Evolutionary conservation across 768 basidiomycete species (phyloP).

Genomic region (Xerocomellus amylosporus): DNA sequence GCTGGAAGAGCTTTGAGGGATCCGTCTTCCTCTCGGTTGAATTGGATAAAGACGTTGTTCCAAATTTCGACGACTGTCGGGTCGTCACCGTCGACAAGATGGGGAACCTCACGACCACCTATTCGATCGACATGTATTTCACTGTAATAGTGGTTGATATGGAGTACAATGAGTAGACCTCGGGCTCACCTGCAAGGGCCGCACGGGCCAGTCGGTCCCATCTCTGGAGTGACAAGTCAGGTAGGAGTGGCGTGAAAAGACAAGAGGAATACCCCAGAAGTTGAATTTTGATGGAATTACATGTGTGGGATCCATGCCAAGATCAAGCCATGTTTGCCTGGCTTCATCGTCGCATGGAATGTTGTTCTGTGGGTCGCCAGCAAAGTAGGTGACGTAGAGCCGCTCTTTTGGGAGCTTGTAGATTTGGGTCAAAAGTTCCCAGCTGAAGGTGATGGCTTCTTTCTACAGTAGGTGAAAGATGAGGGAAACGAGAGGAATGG

Average conservation of each 20-base stretch:
- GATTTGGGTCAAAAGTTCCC: slow-evolving; percentile 89
- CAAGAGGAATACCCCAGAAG: slow-evolving; percentile 83
- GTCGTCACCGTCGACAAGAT: slow-evolving; percentile 94
- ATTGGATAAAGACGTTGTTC: slow-evolving; percentile 99
- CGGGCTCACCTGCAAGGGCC: slow-evolving; percentile 81
- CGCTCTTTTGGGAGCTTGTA: slow-evolving; percentile 87
- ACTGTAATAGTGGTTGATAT: slow-evolving; percentile 37
- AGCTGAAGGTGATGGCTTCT: slow-evolving; percentile 91
- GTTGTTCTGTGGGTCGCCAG: slow-evolving; percentile 83
- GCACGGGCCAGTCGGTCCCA: slow-evolving; percentile 98
- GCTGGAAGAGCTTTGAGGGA: slow-evolving; percentile 77
- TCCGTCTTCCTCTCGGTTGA: slow-evolving; percentile 91
- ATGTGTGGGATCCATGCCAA: slow-evolving; percentile 85
- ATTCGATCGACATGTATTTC: slow-evolving; percentile 98
- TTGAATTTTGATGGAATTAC: slow-evolving; percentile 96
- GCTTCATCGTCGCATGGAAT: slow-evolving; percentile 89
- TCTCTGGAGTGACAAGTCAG: slow-evolving; percentile 56
- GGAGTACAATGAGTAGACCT: background rate
- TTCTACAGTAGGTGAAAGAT: slow-evolving; percentile 46
- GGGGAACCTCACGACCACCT: slow-evolving; percentile 92
- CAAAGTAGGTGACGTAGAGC: slow-evolving; percentile 97
- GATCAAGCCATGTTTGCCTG: slow-evolving; percentile 80
- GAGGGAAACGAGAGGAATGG: background rate
- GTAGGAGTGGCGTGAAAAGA: background rate
- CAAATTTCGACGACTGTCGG: slow-evolving; percentile 97